Evolutionary conservation across 176 grass and related monocot genomes (phyloP).

Genomic region (Pontederia paniculata): DNA sequence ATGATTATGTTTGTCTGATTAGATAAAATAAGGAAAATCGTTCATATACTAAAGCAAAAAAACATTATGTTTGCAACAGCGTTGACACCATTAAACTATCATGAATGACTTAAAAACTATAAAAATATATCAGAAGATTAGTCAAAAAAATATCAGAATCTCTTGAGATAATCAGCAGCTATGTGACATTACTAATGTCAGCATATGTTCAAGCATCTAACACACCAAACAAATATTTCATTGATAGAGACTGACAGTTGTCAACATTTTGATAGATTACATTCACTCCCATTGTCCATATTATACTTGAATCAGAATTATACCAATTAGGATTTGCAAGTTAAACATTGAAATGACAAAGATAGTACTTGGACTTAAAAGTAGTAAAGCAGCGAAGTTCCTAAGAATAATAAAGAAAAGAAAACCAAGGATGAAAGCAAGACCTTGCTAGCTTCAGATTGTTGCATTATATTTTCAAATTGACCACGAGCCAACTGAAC

Average conservation of each 20-base stretch:
- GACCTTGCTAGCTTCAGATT: slow-evolving; percentile 68
- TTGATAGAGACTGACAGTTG: too few species aligned
- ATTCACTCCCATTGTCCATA: too few species aligned
- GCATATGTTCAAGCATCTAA: neutral
- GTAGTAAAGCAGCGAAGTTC: neutral
- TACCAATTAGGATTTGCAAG: too few species aligned
- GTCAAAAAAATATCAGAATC: neutral
- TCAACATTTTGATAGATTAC: too few species aligned
- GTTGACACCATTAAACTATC: neutral
- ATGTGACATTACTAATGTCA: neutral
- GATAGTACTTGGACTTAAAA: neutral
- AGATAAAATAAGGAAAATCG: neutral
- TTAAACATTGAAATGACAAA: too few species aligned
- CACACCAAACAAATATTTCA: neutral
- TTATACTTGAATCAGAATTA: too few species aligned
- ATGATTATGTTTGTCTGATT: neutral
- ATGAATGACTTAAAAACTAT: neutral
- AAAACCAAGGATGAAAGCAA: neutral
- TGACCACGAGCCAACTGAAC: slow-evolving; percentile 54
- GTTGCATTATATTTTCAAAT: slow-evolving; percentile 54
- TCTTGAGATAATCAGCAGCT: neutral
- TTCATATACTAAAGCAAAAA: neutral
- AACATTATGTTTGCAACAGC: neutral
- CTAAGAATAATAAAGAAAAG: neutral
- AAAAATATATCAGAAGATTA: neutral